Conservation (phyloP, 140 eudicot species). For the Anethum foeniculum region DNA sequence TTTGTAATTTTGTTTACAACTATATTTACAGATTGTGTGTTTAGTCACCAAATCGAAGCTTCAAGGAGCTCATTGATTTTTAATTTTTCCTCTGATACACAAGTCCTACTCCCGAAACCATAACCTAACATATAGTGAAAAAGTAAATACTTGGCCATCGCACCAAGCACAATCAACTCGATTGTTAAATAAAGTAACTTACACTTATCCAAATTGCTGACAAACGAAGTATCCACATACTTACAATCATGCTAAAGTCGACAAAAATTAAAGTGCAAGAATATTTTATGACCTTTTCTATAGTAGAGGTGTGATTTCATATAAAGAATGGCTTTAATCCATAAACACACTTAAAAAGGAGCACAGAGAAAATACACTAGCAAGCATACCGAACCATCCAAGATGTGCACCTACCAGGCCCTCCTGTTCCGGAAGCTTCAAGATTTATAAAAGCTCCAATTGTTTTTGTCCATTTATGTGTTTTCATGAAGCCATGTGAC, state of each 20-base stretch:
- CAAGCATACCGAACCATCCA: background rate
- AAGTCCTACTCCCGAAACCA: background rate
- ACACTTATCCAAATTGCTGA: background rate
- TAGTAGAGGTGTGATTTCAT: background rate
- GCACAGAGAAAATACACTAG: background rate
- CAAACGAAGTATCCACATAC: background rate
- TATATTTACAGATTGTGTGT: background rate
- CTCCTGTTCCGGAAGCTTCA: slow-evolving; percentile 95
- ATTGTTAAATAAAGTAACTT: background rate
- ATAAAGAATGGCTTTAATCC: background rate
- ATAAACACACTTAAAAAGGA: background rate
- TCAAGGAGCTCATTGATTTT: background rate
- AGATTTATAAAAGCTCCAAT: slow-evolving; percentile 87
- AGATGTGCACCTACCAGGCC: slow-evolving; percentile 52
- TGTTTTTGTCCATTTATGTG: slow-evolving; percentile 83
- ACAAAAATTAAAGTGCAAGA: background rate
- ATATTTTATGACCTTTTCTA: background rate
- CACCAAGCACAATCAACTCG: background rate
- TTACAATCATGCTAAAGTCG: background rate
- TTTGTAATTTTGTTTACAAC: background rate
- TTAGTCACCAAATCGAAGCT: background rate
- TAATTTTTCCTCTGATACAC: background rate
- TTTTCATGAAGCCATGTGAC: slow-evolving; percentile 95
- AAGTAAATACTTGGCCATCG: background rate
- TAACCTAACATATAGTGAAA: background rate